These are phyloP conservation scores for Rosa rugosa DNA, from an alignment of 306 rosid species.

Conservation along the genomic window DNA sequence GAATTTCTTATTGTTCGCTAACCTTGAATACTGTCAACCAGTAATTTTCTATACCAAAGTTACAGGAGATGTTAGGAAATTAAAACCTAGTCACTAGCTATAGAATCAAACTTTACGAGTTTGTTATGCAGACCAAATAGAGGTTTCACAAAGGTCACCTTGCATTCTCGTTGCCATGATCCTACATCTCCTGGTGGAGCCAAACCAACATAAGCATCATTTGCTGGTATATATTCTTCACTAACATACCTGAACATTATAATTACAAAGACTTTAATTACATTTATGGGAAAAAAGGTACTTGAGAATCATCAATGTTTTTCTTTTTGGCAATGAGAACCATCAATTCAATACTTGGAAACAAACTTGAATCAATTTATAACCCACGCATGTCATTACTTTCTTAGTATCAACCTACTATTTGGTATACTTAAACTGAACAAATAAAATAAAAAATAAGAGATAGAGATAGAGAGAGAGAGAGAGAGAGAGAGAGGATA, in stretches of 20 bases:
- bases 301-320: not conserved
- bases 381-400: not conserved
- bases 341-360: not conserved
- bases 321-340: not conserved
- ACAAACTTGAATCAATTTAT: not conserved
- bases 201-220: conserved; percentile 51
- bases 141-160: conserved; percentile 45
- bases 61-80: not conserved
- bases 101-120: not conserved
- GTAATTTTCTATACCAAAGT: not conserved
- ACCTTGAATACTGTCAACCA: not conserved
- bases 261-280: conserved; percentile 7
- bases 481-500: not conserved
- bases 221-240: conserved; percentile 30
- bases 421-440: not conserved
- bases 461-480: not conserved
- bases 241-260: conserved; percentile 28
- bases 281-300: not conserved
- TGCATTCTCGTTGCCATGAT: conserved; percentile 81
- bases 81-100: not conserved
- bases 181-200: conserved; percentile 56
- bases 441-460: not conserved
- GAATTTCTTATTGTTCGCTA: not conserved
- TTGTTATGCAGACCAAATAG: not conserved
- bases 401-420: not conserved